These are phyloP conservation scores for Geosmithia putterillii DNA, from an alignment of 2,329 filamentous ascomycete species.

Conservation along the genomic window DNA sequence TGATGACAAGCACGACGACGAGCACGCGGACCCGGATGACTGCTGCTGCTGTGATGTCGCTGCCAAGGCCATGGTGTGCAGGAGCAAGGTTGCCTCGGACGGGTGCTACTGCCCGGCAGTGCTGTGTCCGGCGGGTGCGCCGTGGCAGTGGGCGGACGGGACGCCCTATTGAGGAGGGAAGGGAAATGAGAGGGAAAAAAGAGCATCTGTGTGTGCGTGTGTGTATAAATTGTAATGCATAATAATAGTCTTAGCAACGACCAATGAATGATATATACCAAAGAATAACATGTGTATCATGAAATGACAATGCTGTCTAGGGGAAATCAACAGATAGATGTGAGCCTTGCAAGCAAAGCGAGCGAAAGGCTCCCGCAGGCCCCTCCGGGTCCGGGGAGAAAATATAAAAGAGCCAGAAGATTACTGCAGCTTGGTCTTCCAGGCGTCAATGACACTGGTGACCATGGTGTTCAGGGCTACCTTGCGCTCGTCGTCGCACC, in stretches of 20 bases:
- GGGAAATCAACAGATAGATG: too few relatives aligned
- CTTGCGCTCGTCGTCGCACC: slow-evolving; percentile 52
- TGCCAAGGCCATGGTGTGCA: slow-evolving; percentile 3
- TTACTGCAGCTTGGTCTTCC: background rate
- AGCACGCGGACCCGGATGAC: background rate
- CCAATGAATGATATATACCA: too few relatives aligned
- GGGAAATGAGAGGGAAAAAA: background rate
- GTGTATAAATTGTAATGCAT: background rate
- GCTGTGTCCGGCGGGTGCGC: slow-evolving; percentile 7
- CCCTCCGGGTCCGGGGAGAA: too few relatives aligned
- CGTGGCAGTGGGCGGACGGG: slow-evolving; percentile 1
- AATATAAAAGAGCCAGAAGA: background rate
- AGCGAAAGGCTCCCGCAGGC: too few relatives aligned
- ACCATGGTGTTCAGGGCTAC: background rate
- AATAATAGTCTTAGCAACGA: too few relatives aligned
- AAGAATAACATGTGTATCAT: too few relatives aligned
- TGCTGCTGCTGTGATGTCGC: slow-evolving; percentile 10
- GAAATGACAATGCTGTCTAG: too few relatives aligned
- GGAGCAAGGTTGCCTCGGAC: slow-evolving; percentile 1
- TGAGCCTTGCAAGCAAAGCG: too few relatives aligned
- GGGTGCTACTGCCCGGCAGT: slow-evolving; percentile 5
- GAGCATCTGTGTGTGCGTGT: too few relatives aligned
- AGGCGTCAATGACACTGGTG: background rate
- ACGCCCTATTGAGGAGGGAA: background rate
- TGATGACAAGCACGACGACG: background rate